These are phyloP conservation scores for Actinidia chinensis DNA, from an alignment of 179 eudicot genomes.

Conservation along the genomic window DNA sequence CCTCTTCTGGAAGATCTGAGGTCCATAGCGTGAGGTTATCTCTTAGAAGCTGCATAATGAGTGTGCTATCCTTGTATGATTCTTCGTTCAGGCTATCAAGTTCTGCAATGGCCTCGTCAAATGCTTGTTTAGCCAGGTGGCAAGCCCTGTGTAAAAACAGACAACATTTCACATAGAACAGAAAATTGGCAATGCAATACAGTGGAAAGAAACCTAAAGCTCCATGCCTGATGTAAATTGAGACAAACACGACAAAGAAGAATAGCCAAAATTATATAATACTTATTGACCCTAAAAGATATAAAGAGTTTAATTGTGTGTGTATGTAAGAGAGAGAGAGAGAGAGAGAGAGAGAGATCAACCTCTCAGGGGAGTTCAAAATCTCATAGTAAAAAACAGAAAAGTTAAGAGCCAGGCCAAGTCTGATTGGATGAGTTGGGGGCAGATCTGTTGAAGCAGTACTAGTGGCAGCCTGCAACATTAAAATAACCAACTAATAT, in stretches of 20 bases:
- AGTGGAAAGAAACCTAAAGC: background rate
- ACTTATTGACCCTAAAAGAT: background rate
- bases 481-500: background rate
- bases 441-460: constrained; percentile 32
- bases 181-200: constrained; percentile 3
- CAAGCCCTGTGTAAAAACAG: constrained; percentile 25
- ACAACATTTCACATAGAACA: background rate
- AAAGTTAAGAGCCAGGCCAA: constrained; percentile 37
- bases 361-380: constrained; percentile 26
- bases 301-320: background rate
- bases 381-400: constrained; percentile 40
- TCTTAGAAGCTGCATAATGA: constrained; percentile 32
- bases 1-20: constrained; percentile 33
- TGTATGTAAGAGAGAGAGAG: background rate
- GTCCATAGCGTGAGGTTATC: constrained; percentile 33
- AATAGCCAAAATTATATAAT: background rate
- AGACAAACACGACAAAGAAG: background rate
- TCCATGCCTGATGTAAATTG: background rate
- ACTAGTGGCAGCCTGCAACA: constrained; percentile 26
- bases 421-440: constrained; percentile 40
- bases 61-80: constrained; percentile 35
- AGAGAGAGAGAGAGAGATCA: constrained; percentile 12
- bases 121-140: constrained; percentile 32
- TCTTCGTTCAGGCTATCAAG: constrained; percentile 36
- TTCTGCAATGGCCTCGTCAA: constrained; percentile 33